These are phyloP conservation scores for Silene coronaria DNA, from an alignment of 179 eudicot genomes.

Conservation along the genomic window DNA sequence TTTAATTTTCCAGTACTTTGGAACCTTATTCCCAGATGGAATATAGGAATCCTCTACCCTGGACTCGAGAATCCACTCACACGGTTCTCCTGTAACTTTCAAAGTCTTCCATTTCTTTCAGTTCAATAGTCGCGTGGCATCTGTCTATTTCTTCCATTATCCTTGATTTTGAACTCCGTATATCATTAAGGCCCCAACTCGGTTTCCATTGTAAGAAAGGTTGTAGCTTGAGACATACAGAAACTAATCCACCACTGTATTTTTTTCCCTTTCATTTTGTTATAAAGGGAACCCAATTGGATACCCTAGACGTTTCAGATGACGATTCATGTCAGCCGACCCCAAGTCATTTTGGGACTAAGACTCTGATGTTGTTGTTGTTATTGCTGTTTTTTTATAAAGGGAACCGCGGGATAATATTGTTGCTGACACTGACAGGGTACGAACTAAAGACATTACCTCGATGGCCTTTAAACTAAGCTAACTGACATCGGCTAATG, in stretches of 20 bases:
- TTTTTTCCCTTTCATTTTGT: too few species aligned
- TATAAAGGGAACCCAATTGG: too few species aligned
- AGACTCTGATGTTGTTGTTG: too few species aligned
- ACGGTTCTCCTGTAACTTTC: constrained; percentile 32
- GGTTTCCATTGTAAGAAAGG: constrained; percentile 23
- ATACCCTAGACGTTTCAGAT: too few species aligned
- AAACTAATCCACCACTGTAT: not conserved
- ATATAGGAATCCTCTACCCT: constrained; percentile 47
- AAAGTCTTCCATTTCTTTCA: constrained; percentile 22
- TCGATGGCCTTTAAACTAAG: not conserved
- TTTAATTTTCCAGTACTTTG: constrained; percentile 37
- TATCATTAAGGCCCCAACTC: constrained; percentile 15
- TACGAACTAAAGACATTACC: not conserved
- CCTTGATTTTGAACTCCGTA: constrained; percentile 6
- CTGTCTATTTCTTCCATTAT: constrained; percentile 19
- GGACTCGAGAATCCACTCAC: constrained; percentile 62
- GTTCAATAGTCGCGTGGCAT: constrained; percentile 22
- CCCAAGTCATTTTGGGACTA: too few species aligned
- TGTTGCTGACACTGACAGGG: not conserved
- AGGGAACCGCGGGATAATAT: too few species aligned
- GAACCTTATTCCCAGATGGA: constrained; percentile 66
- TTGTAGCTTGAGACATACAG: constrained; percentile 29
- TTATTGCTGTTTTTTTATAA: too few species aligned
- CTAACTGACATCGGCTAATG: not conserved
- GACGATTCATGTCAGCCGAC: too few species aligned